These are phyloP conservation scores for Asterochloris sp. DNA, from an alignment of 139 green algal species.

Conservation along the genomic window DNA sequence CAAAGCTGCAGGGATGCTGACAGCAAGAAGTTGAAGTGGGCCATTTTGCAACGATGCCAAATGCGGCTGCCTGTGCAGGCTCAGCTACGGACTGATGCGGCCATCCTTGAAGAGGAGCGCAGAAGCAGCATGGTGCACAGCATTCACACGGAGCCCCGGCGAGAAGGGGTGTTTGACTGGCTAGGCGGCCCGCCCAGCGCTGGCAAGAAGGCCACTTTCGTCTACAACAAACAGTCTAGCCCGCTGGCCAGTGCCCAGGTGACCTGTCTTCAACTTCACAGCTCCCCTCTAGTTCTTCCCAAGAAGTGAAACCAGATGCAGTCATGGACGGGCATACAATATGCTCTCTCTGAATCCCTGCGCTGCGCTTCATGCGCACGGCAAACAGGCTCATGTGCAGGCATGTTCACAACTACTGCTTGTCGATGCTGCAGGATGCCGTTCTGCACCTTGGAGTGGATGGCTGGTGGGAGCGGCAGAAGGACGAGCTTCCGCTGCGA, in stretches of 20 bases:
- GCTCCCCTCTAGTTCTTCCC: too few species aligned
- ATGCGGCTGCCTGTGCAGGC: not conserved
- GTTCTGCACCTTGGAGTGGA: conserved; percentile 75
- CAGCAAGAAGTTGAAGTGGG: too few species aligned
- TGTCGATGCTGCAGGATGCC: conserved; percentile 23
- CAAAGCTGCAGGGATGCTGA: too few species aligned
- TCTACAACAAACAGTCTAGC: conserved; percentile 54
- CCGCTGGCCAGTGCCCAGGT: conserved; percentile 18
- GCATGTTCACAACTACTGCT: not conserved
- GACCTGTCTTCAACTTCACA: not conserved
- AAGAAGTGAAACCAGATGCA: not conserved
- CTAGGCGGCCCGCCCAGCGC: conserved; percentile 25
- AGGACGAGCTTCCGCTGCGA: conserved; percentile 31
- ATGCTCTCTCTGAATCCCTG: too few species aligned
- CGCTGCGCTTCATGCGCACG: not conserved
- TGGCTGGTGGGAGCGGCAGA: conserved; percentile 72
- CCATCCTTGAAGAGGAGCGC: conserved; percentile 47
- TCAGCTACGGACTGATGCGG: conserved; percentile 30
- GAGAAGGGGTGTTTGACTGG: conserved; percentile 53
- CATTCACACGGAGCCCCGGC: conserved; percentile 16
- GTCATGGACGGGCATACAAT: not conserved
- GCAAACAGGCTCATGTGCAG: not conserved
- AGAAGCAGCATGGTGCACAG: conserved; percentile 32
- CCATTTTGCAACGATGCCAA: too few species aligned
- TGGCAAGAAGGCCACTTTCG: conserved; percentile 33